These are phyloP conservation scores for Candida corydali DNA, from an alignment of 805 yeast genomes.

Conservation along the genomic window DNA sequence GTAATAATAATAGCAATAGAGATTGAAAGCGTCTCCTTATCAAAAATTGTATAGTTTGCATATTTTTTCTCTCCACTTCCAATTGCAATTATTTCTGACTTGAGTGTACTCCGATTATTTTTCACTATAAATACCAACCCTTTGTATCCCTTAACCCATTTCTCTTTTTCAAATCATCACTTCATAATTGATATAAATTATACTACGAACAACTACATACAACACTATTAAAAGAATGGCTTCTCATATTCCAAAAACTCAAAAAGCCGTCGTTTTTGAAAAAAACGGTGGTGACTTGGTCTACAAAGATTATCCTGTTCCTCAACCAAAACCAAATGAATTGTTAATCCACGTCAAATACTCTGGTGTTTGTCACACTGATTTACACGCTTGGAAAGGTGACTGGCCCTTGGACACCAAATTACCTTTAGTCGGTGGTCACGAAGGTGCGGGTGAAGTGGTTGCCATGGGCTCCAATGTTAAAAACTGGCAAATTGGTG, in stretches of 20 bases:
- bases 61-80: background rate
- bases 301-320: conserved; percentile 41
- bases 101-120: background rate
- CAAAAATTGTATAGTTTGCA: background rate
- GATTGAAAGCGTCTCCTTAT: background rate
- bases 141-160: background rate
- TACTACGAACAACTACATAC: no score
- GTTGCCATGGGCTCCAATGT: conserved; percentile 40
- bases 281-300: conserved; percentile 39
- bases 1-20: no score
- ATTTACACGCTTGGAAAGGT: conserved; percentile 46
- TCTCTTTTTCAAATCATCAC: background rate
- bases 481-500: conserved; percentile 41
- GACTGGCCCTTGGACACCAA: conserved; percentile 44
- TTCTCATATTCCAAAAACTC: conserved; percentile 30
- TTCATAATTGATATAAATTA: no score
- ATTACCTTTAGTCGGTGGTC: conserved; percentile 46
- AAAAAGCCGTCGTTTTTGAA: conserved; percentile 41
- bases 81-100: no score
- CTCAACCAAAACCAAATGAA: conserved; percentile 38
- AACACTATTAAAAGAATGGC: no score
- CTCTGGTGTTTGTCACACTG: conserved; percentile 46
- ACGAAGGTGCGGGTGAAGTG: conserved; percentile 47
- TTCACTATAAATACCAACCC: background rate
- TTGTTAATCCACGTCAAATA: conserved; percentile 40